phyloP scores from a whole-genome alignment of 2,329 filamentous ascomycete species.

The Periconia digitata region DNA sequence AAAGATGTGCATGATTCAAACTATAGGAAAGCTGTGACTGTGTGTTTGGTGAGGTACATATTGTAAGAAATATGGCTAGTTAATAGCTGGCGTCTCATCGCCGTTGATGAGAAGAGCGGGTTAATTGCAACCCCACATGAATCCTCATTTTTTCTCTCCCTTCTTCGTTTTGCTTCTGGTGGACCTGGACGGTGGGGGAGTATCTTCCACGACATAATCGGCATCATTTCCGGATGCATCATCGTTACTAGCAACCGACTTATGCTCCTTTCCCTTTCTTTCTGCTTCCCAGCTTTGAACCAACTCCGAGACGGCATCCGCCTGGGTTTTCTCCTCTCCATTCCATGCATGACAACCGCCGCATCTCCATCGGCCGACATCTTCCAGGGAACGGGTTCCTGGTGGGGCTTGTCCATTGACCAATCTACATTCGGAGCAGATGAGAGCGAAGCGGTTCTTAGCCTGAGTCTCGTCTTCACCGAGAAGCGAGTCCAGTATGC shows the following conservation, averaged over 20 bases:
- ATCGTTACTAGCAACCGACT: conserved; percentile 10
- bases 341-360: conserved; percentile 82
- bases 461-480: conserved; percentile 93
- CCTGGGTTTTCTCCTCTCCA: conserved; percentile 74
- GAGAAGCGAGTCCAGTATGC: conserved; percentile 85
- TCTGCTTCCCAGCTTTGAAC: conserved; percentile 50
- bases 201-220: conserved; percentile 28
- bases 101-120: background rate
- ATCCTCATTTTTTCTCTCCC: conserved; percentile 40
- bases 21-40: background rate
- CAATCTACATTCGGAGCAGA: conserved; percentile 78
- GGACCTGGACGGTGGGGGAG: conserved; percentile 35
- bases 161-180: conserved; percentile 47
- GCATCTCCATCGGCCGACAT: conserved; percentile 86
- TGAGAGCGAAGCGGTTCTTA: conserved; percentile 86
- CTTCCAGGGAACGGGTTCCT: conserved; percentile 73
- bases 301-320: conserved; percentile 58
- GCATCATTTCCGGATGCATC: conserved; percentile 21
- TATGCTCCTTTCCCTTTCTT: conserved; percentile 46
- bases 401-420: conserved; percentile 97
- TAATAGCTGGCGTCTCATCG: background rate
- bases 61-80: conserved; percentile 1
- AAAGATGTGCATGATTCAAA: no score
- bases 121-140: no score
- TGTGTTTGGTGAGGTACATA: background rate